phyloP scores from a whole-genome alignment of 2,329 filamentous ascomycete genomes.

The Pseudogymnoascus sp. region DNA sequence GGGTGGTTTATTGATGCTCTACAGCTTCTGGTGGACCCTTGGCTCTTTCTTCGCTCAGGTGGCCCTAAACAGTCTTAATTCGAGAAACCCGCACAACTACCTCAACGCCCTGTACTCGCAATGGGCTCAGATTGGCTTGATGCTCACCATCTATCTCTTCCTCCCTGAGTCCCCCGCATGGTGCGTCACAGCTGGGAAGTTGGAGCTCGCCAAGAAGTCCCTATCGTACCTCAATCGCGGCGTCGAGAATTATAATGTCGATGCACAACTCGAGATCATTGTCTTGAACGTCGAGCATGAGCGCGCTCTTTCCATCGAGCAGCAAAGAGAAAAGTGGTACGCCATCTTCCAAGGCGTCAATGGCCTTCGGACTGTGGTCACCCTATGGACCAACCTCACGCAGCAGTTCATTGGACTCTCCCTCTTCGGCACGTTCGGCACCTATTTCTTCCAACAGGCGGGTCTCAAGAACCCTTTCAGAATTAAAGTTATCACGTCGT shows the following conservation, averaged over 20 bases:
- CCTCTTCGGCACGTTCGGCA: conserved; percentile 19
- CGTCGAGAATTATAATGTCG: conserved; percentile 24
- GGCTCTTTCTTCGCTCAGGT: conserved; percentile 38
- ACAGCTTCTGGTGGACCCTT: conserved; percentile 34
- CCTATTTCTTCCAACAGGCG: conserved; percentile 31
- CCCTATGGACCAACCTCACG: conserved; percentile 21
- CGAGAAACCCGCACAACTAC: conserved; percentile 29
- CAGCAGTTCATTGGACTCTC: conserved; percentile 20
- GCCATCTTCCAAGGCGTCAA: conserved; percentile 27
- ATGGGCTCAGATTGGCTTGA: conserved; percentile 38
- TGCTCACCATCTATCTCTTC: conserved; percentile 32
- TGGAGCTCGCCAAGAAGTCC: conserved; percentile 18
- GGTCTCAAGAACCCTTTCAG: conserved; percentile 36
- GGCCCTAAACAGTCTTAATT: conserved; percentile 32
- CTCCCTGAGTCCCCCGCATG: conserved; percentile 37
- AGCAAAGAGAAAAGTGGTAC: conserved; percentile 25
- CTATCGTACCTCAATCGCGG: conserved; percentile 19
- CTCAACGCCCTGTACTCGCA: conserved; percentile 38
- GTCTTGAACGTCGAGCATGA: conserved; percentile 25
- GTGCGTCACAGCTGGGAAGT: conserved; percentile 20
- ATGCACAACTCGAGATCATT: conserved; percentile 24
- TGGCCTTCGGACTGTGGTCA: conserved; percentile 24
- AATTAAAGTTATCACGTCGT: conserved; percentile 36
- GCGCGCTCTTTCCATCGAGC: conserved; percentile 20
- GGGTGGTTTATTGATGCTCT: conserved; percentile 17